A percentile compares a stretch with the other conserved stretches of the same genome.
phyloP scores from a whole-genome alignment of 2,329 filamentous ascomycete genomes.

The Aspergillus udagawae region DNA sequence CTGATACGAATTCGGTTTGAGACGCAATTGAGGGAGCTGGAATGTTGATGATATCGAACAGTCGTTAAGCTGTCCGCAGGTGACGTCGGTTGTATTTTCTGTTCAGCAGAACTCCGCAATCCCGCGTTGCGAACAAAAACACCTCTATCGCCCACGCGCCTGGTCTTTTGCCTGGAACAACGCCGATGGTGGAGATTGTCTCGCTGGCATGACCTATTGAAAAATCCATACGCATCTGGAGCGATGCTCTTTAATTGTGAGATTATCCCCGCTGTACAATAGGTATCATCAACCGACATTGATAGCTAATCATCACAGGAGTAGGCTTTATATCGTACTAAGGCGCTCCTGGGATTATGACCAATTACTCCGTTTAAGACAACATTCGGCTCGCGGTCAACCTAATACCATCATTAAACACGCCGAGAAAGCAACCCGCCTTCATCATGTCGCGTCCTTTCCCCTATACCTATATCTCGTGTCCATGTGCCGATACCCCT shows the following conservation, averaged over 20 bases:
- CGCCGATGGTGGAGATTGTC: background rate
- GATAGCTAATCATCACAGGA: background rate
- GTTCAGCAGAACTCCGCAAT: background rate
- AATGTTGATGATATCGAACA: background rate
- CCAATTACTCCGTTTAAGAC: background rate
- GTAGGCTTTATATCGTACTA: background rate
- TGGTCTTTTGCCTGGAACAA: background rate
- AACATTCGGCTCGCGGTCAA: background rate
- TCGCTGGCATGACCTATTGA: background rate
- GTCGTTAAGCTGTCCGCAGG: background rate
- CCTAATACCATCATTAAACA: background rate
- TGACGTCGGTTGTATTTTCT: conserved; percentile 23
- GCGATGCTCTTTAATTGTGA: background rate
- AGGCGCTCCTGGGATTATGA: background rate
- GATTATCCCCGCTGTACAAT: background rate
- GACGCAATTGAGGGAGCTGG: background rate
- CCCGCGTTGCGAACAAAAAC: background rate
- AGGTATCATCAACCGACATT: background rate
- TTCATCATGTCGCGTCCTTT: conserved; percentile 52
- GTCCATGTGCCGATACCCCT: conserved; percentile 55
- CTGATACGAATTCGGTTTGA: background rate
- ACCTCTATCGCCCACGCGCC: background rate
- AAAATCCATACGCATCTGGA: background rate
- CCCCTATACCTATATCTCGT: conserved; percentile 63
- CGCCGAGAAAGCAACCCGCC: background rate